Evolutionary conservation across 2,329 filamentous ascomycete species (phyloP), one percentile per base, ranked within the genome.

Genomic region (Graphilbum fragrans): DNA sequence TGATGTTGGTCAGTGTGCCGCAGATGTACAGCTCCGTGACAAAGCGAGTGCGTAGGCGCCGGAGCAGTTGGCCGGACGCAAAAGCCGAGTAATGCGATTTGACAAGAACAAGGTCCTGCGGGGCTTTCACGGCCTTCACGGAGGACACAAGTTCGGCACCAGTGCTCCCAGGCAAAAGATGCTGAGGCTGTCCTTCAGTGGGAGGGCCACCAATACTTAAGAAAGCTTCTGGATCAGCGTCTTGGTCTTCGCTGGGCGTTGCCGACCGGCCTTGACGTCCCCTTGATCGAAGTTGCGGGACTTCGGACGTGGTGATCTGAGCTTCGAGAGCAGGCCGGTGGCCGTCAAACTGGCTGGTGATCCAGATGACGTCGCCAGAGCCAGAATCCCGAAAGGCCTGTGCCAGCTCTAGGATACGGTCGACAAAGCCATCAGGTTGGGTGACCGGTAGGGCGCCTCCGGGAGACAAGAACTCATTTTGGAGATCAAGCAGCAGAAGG

Each of bases 41-140:
- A 50, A 95, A 80, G 48, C 80, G 83, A n/a, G 79, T 78, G n/a
- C 88, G 77, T 36, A 96, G 64, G n/a, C 77, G 70, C 38, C 82
- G 69, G 8, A 96, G 70, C 16, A 96, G 67, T 38, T 74, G 72
- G 0, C 81, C 85, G 9, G 75, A 77, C 41, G 78, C 74, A 55
- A 96, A 88, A 14, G 88, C 88, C 4, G 92, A 96, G 59, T 96
- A 96, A 50, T 86, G 75, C 5, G 77, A 77, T 59, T 94, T 96
- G 41, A 70, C 64, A 41, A 78, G 57, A 36, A 65, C 55, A 35
- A 69, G 53, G 46, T 81, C 77, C 34, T 57, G 45, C 9, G 42
- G 57, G 57, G 50, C 65, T 55, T 56, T 75, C 50, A 67, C 57
- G 6, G 58, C 55, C 42, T 62, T 56, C n/a, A 74, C 56, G 1